A percentile compares a stretch with the other conserved stretches of the same genome.
Conservation (phyloP, 108 stramenopile genomes). For the Seminavis robusta region DNA sequence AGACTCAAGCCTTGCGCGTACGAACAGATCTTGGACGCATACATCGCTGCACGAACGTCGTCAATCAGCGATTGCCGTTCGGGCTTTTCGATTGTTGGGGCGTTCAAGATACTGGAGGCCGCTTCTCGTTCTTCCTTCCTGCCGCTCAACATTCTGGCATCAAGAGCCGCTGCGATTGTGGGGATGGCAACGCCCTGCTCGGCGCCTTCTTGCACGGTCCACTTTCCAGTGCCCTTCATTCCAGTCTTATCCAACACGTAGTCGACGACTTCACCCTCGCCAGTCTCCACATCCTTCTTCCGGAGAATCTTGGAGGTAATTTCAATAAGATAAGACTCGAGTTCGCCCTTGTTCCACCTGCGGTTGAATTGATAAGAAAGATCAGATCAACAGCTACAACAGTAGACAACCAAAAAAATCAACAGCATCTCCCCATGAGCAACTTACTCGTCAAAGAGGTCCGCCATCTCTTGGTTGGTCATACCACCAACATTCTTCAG, state of each 20-base stretch:
- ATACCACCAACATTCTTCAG: conserved; percentile 61
- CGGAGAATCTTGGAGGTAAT: conserved; percentile 77
- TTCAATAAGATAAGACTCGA: conserved; percentile 75
- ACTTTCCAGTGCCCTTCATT: conserved; percentile 85
- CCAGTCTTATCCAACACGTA: conserved; percentile 82
- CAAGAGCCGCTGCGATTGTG: conserved; percentile 83
- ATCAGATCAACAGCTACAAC: too few relatives aligned
- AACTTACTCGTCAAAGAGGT: conserved; percentile 54
- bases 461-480: conserved; percentile 74
- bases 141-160: conserved; percentile 72
- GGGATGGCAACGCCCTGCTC: conserved; percentile 72
- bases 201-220: conserved; percentile 89
- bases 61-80: conserved; percentile 78
- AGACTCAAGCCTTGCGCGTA: conserved; percentile 91
- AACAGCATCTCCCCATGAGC: too few relatives aligned
- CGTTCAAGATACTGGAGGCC: conserved; percentile 57
- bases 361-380: too few relatives aligned
- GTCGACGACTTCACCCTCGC: conserved; percentile 56
- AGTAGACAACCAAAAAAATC: too few relatives aligned
- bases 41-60: conserved; percentile 84
- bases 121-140: conserved; percentile 76
- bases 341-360: conserved; percentile 78
- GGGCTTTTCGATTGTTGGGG: conserved; percentile 46
- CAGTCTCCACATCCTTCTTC: conserved; percentile 70
- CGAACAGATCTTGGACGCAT: conserved; percentile 87